A percentile compares a stretch with the other conserved stretches of the same genome.
These are phyloP conservation scores for Amauroascus verrucosus DNA, from an alignment of 2,329 filamentous ascomycete genomes.

Conservation along the genomic window DNA sequence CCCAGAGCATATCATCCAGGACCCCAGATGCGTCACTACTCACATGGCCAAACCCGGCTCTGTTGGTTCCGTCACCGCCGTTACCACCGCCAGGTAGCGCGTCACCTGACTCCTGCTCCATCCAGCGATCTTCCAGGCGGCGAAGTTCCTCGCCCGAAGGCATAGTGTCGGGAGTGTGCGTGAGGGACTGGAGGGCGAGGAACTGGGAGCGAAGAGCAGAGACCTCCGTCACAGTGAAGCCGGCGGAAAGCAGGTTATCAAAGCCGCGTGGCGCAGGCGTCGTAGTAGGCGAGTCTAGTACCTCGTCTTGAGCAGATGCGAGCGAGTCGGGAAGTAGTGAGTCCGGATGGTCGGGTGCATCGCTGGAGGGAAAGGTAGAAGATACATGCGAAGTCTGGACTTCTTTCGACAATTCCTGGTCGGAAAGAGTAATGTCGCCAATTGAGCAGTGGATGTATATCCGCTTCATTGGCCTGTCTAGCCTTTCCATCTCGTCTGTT, in stretches of 20 bases:
- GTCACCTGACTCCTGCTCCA: conserved; percentile 52
- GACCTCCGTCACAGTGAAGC: conserved; percentile 75
- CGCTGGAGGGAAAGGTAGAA: background rate
- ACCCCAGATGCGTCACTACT: conserved; percentile 38
- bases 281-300: conserved; percentile 2
- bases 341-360: too few species aligned
- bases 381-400: conserved; percentile 23
- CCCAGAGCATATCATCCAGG: conserved; percentile 77
- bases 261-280: conserved; percentile 63
- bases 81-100: conserved; percentile 31
- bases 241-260: conserved; percentile 68
- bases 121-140: conserved; percentile 78
- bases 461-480: conserved; percentile 36
- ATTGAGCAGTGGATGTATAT: conserved; percentile 93
- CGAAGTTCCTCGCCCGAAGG: conserved; percentile 66
- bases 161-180: conserved; percentile 81
- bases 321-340: background rate
- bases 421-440: conserved; percentile 59
- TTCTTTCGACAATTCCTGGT: conserved; percentile 60
- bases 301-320: background rate
- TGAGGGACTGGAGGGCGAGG: conserved; percentile 67
- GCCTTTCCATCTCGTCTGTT: background rate
- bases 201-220: conserved; percentile 81
- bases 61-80: conserved; percentile 29
- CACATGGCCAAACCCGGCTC: conserved; percentile 27